Evolutionary conservation across 2,329 filamentous ascomycete species (phyloP), one percentile per base, ranked within the genome.

Genomic region (Aspergillus alliaceus): DNA sequence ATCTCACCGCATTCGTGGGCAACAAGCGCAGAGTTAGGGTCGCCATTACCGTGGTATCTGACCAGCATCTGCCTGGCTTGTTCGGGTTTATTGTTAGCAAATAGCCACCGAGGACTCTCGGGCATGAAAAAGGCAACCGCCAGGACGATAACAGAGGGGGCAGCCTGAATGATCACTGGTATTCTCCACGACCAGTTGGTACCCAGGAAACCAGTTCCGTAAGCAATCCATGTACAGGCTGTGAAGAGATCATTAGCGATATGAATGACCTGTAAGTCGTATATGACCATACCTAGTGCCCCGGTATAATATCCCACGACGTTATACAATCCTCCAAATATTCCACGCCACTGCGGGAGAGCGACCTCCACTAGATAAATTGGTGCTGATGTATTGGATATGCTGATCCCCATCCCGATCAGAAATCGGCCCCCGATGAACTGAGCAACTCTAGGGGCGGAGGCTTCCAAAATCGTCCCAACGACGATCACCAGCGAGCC

Each of bases 91-190:
- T 84, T 81, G 54, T 84, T 81, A 42, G 82, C 80, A 53, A 85
- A 83, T 22, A 87, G 75, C 84, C 84, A 88, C 56, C 86, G 73
- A 2, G 86, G 86, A 2, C 82, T 86, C 64, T 88, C 86, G 0
- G 86, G 86, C 1, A 87, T 73, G 61, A 86, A 79, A 55, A 79
- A 84, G 4, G 80, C 75, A 22, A 79, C 72, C 29, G 77, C 34
- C 44, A 82, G 73, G 48, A 86, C 82, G 6, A 86, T 65, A 4
- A 68, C 61, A 22, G 74, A 76, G 40, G 79, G 74, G 1, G 77
- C 74, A 9, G 76, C 72, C 64, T 85, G 83, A 12, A 84, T 70
- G 61, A 84, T 72, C n/a, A 85, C 80, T 0, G 86, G 86, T 15
- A 85, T 77, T 24, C 83, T 74, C 86, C 86, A 89, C 0, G 83